These are phyloP conservation scores for Hanseniaspora thailandica DNA, from an alignment of 805 yeast species.

Conservation along the genomic window DNA sequence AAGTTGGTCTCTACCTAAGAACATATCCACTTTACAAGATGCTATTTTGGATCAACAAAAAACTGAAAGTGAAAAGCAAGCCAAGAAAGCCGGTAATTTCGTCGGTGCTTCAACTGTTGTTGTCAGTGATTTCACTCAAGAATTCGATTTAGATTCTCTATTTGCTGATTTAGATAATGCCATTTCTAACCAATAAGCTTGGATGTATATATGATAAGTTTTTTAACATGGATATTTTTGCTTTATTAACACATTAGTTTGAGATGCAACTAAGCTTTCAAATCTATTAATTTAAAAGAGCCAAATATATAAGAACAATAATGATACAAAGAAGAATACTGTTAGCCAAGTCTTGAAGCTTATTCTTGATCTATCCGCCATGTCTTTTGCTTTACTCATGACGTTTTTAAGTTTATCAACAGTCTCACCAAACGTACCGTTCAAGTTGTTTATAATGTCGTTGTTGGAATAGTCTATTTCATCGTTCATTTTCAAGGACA, in stretches of 20 bases:
- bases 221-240: not conserved
- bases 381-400: constrained; percentile 44
- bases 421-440: constrained; percentile 38
- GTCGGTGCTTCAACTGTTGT: constrained; percentile 40
- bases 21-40: constrained; percentile 32
- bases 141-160: constrained; percentile 80
- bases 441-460: constrained; percentile 34
- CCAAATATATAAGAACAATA: constrained; percentile 45
- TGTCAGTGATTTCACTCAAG: constrained; percentile 86
- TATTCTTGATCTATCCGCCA: constrained; percentile 56
- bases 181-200: constrained; percentile 19
- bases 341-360: constrained; percentile 51
- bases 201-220: not conserved
- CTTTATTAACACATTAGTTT: constrained; percentile 10
- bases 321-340: constrained; percentile 37
- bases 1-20: constrained; percentile 78
- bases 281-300: constrained; percentile 17
- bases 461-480: constrained; percentile 45
- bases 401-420: constrained; percentile 40
- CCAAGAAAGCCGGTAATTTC: constrained; percentile 35
- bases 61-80: constrained; percentile 34
- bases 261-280: too few species aligned
- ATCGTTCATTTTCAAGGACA: constrained; percentile 50
- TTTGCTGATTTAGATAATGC: constrained; percentile 36
- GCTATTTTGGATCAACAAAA: constrained; percentile 22